Evolutionary conservation across 2,329 filamentous ascomycete genomes (phyloP), one percentile per base, ranked within the genome.

Genomic region (Podosphaera aphanis): DNA sequence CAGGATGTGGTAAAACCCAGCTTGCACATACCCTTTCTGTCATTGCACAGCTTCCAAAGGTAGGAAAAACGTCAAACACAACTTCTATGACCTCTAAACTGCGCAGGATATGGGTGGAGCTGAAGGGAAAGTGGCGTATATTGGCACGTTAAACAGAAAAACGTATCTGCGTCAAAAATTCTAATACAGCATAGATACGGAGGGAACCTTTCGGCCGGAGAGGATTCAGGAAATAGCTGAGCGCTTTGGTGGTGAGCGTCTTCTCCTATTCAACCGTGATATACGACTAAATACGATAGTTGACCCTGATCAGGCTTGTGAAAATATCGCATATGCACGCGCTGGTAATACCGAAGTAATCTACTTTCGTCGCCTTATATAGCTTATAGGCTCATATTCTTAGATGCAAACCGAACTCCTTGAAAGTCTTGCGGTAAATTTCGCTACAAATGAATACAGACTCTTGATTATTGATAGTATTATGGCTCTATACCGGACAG

Each of bases 391-490:
- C 25, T 38, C 27, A 18, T 15, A 19, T 38, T 35, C 25, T 16
- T 45, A 60, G 59, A 66, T 77, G 56, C 57, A 59, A 58, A 64
- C 74, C 51, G 76, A 80, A 50, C 59, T 77, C 16, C 63, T 80
- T 27, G 74, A 77, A 57, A 67, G 66, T 15, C 65, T 80, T 10
- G 66, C 71, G 36, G 68, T 69, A 49, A 70, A 70, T 49, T 79
- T 81, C 55, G 68, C 70, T 11, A 67, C 65, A 7, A 74, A 75
- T 37, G 70, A 77, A 52, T 81, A 75, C 54, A 70, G 75, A 23
- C 67, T 81, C 44, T 64, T 81, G 44, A 68, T 81, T 51, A 71
- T 81, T 54, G 77, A 81, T 60, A 79, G 74, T 54, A 76, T 80
- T 55, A 78, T 79, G 70, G 73, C 76, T 41, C 70, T 75, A 46